Base-by-base conservation (phyloP, 495 filamentous ascomycete genomes). In the Tuber magnatum region DNA sequence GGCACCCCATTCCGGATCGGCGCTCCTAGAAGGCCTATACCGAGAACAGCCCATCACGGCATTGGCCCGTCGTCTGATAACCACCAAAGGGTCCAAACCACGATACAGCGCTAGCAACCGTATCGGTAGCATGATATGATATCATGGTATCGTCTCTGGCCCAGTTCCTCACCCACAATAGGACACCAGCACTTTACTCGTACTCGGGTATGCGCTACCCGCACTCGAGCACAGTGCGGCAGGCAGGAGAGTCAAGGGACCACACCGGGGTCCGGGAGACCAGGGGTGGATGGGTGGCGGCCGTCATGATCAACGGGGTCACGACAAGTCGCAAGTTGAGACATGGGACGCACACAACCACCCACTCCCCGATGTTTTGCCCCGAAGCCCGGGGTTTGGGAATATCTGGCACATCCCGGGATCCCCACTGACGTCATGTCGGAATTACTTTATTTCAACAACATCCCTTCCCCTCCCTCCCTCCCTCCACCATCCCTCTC, bases 401-500 rank as follows among this genome's bases (percentile, higher is more conserved):
- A 51, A 51, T 1, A n/a, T 51, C 46, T 51, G 46, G 24, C 46
- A 51, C 46, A 51, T 24, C 46, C 24, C 6, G 22, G 46, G 22
- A 24, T 48, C 46, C 22, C 46, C 22, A 51, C 22, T 9, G 46
- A 51, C 46, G 46, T 51, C 46, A 51, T 51, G 22, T n/a, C 46
- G 46, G 46, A 51, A 51, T 51, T 51, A 51, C 46, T 51, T 51
- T 51, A 51, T 51, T 51, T 51, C 22, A 51, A 51, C 46, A 51
- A 24, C 46, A 24, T n/a, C 22, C 46, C 24, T n/a, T 51, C 22
- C 46, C 46, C 46, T n/a, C 46, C 8, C 7, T n/a, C 22, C 8
- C 20, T 6, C 46, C 46, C 44, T 20, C n/a, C n/a, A n/a, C 12
- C 12, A 22, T 48, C 6, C 20, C 44, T 12, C 22, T 8, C 46